Evolutionary conservation across 345 rosid genomes (phyloP), one percentile per base, ranked within the genome.

Genomic region (Citrus mangshanensis): DNA sequence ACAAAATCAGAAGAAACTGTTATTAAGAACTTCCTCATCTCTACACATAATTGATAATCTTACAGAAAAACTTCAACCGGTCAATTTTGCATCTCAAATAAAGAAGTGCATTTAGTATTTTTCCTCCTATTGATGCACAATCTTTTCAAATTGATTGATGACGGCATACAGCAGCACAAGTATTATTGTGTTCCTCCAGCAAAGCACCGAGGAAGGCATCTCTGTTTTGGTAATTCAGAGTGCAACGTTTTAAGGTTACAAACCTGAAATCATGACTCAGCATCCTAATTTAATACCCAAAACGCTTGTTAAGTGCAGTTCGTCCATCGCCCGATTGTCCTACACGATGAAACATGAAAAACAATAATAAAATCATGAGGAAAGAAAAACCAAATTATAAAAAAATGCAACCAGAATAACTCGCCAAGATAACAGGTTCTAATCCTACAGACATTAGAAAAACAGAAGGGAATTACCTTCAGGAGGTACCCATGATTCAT

Each of bases 251-350:
- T 32, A 73, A 24, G 54, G 49, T 58, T 58, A 35, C 58, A 18
- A 70, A 27, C 73, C 73, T 6, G 14, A 35, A 67, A 67, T 68
- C 18, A 18, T 24, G 22, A 56, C 35, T 27, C 30, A 58, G 55
- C 66, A 37, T 30, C 68, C 46, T 24, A 55, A n/a, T 77, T 90
- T 83, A 95, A 72, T 94, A 96, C 24, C 99, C 99, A 66, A 73
- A 88, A 25, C 93, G 92, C 51, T 96, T 97, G 79, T 96, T 96
- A 51, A 94, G 86, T 64, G 93, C 82, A 1, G 99, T 96, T 79
- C 97, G 86, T 35, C 99, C 97, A 81, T 96, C 98, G 66, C 98
- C 99, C 18, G 97, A 91, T 90, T 96, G 99, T 40, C 98, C 99
- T 96, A 88, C 85, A 84, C 1, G 4, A 63, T 80, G 75, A 34